Conservation (phyloP, 1,139 yeast genomes). For the Geotrichum macrosporum region DNA sequence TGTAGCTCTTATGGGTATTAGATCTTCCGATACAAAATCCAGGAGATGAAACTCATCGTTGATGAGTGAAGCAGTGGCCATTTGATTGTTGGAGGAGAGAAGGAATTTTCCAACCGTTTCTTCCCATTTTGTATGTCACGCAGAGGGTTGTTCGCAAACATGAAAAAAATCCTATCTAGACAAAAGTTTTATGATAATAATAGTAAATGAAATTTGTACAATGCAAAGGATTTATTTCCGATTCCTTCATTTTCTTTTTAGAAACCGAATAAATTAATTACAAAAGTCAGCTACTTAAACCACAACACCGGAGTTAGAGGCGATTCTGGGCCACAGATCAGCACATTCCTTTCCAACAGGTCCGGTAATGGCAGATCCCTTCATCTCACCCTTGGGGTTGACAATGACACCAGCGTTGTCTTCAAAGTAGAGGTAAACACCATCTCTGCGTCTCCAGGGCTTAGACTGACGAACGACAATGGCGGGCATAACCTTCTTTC, state of each 20-base stretch:
- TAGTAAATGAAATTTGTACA: too few relatives aligned
- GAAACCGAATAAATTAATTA: constrained; percentile 17
- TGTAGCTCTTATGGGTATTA: constrained; percentile 37
- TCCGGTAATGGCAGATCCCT: constrained; percentile 99
- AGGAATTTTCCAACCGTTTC: background rate
- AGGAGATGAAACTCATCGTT: constrained; percentile 10
- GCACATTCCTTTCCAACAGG: constrained; percentile 99
- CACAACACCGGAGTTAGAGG: constrained; percentile 99
- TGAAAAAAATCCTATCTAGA: too few relatives aligned
- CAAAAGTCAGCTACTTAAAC: constrained; percentile 52
- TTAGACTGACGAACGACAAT: constrained; percentile 98
- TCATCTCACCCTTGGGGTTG: constrained; percentile 99
- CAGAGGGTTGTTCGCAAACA: too few relatives aligned
- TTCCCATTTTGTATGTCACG: too few relatives aligned
- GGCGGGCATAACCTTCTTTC: constrained; percentile 99
- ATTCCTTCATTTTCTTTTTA: constrained; percentile 1
- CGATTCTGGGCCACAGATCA: constrained; percentile 99
- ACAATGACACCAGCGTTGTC: constrained; percentile 99
- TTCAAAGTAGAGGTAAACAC: constrained; percentile 99
- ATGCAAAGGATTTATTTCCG: constrained; percentile 8
- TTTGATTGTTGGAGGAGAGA: constrained; percentile 1
- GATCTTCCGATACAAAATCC: constrained; percentile 25
- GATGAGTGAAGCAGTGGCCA: background rate
- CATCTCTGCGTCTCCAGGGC: constrained; percentile 99
- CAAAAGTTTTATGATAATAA: too few relatives aligned